Evolutionary conservation across 768 basidiomycete species (phyloP), one percentile per base, ranked within the genome.

Genomic region (Amanita pallidorosea): DNA sequence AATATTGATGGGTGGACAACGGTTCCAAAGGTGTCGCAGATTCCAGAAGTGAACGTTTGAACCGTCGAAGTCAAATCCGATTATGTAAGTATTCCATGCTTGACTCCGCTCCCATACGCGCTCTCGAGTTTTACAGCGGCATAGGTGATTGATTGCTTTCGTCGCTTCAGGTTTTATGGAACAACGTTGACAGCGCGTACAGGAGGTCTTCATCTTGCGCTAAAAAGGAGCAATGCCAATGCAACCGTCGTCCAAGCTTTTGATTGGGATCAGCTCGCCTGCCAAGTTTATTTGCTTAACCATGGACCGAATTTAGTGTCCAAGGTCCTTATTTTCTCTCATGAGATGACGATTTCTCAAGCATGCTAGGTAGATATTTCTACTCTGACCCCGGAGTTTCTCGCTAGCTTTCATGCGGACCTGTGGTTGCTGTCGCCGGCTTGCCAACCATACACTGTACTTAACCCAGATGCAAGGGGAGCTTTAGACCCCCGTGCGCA

Each of bases 401-500:
- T 90, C 5, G 67, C 71, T 11, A 51, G 57, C 17, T 65, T 76
- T 22, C 53, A 75, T 47, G 82, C 85, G 15, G 64, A 81, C 54
- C 61, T 88, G 4, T 90, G 88, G 88, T 73, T 90, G 15, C 63
- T 88, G 41, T 89, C 88, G 0, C 88, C 88, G 5, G 79, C 87
- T 6, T 91, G 88, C 61, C 88, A 90, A 59, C 88, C 88, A 0
- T 90, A 89, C 58, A 89, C 88, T 0, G 76, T 87, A 2, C 67
- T 91, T 47, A 88, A 87, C 58, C 80, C 85, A 3, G 68, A 73
- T 12, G 83, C 84, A 7, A 82, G 81, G 67, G 86, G 84, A 8
- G 76, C 74, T 7, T 65, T 66, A 9, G 88, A 91, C 66, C 83
- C 87, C 9, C 77, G 87, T 12, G 87, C 87, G 7, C 71, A 72